Conservation (phyloP, 75 land plant species). For the Pinus taeda region DNA sequence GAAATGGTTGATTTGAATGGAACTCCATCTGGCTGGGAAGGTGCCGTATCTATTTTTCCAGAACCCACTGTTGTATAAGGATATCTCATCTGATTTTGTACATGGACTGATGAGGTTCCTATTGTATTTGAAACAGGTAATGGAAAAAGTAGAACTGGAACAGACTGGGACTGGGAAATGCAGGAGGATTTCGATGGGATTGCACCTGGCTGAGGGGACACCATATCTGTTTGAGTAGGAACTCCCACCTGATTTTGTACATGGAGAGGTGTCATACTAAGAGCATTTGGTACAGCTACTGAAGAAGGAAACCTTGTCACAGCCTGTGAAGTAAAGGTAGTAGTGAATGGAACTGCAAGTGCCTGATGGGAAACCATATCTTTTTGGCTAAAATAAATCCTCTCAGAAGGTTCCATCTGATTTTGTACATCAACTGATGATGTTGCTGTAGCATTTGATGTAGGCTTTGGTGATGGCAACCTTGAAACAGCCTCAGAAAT, state of each 20-base stretch:
- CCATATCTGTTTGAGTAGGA: background rate
- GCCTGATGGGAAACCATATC: background rate
- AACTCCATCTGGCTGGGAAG: background rate
- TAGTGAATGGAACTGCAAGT: background rate
- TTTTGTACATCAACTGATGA: background rate
- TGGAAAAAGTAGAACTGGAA: background rate
- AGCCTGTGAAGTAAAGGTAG: background rate
- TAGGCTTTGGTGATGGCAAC: background rate
- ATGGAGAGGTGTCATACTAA: background rate
- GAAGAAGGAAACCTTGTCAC: background rate
- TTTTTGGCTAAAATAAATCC: background rate
- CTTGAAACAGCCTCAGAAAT: background rate
- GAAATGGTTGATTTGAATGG: background rate
- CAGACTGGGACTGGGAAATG: background rate
- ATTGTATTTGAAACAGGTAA: background rate
- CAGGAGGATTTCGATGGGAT: background rate
- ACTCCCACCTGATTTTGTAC: background rate
- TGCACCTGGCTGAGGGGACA: background rate
- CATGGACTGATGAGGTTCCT: background rate
- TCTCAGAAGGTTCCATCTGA: conserved; percentile 2
- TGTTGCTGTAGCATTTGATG: background rate
- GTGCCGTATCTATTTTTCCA: background rate
- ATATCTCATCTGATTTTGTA: background rate
- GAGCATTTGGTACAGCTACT: background rate
- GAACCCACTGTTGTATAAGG: background rate